Evolutionary conservation across 352 stramenopile species (phyloP).

Genomic region (Phytophthora pluvialis): DNA sequence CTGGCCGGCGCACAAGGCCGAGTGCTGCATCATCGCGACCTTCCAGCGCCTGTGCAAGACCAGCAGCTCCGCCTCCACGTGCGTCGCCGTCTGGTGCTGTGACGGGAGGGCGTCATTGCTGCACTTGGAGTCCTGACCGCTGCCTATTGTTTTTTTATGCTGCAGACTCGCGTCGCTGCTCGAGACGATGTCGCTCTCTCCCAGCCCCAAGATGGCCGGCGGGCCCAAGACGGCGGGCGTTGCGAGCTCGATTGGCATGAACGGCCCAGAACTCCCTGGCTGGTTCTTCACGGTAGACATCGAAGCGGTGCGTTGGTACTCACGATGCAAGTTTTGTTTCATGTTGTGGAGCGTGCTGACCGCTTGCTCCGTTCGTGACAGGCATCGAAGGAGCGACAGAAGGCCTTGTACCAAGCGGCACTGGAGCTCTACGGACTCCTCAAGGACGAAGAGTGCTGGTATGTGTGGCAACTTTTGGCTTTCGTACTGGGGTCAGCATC

Average conservation of each 20-base stretch:
- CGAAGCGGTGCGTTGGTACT: slow-evolving; percentile 40
- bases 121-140: neutral
- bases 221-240: slow-evolving; percentile 52
- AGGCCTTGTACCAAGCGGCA: slow-evolving; percentile 51
- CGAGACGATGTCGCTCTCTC: slow-evolving; percentile 45
- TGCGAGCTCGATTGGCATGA: slow-evolving; percentile 63
- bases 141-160: neutral
- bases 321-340: neutral
- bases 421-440: slow-evolving; percentile 70
- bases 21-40: slow-evolving; percentile 65
- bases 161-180: slow-evolving; percentile 51
- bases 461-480: neutral
- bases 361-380: slow-evolving; percentile 15
- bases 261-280: slow-evolving; percentile 45
- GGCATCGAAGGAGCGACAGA: slow-evolving; percentile 53
- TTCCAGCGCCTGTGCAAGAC: slow-evolving; percentile 42
- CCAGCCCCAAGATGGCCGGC: slow-evolving; percentile 40
- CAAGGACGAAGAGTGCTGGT: slow-evolving; percentile 79
- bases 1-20: slow-evolving; percentile 65
- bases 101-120: neutral
- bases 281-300: slow-evolving; percentile 77
- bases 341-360: neutral
- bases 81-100: neutral
- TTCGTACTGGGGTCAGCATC: neutral
- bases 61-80: slow-evolving; percentile 24